Evolutionary conservation across 805 yeast species (phyloP).

Genomic region (Candida boidinii): DNA sequence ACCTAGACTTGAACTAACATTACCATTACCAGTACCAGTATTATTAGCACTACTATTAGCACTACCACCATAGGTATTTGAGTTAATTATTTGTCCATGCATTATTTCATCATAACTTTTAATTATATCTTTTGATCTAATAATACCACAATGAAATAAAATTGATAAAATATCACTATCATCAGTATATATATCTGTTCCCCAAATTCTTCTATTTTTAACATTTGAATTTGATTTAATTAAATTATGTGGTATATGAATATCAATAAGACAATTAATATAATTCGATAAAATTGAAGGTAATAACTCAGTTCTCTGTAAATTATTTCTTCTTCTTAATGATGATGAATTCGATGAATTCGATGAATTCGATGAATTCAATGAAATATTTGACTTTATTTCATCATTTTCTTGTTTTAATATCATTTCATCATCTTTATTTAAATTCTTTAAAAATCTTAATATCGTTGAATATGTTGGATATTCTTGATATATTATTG

Average conservation of each 20-base stretch:
- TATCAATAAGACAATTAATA: slow-evolving; percentile 42
- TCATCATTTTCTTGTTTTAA: slow-evolving; percentile 8
- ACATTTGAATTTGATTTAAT: slow-evolving; percentile 32
- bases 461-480: slow-evolving; percentile 36
- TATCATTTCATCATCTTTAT: slow-evolving; percentile 11
- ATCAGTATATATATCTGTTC: slow-evolving; percentile 87
- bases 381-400: too few species aligned
- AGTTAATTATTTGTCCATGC: slow-evolving; percentile 19
- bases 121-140: slow-evolving; percentile 29
- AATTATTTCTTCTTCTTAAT: slow-evolving; percentile 18
- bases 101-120: slow-evolving; percentile 24
- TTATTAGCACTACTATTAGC: slow-evolving; percentile 6
- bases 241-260: slow-evolving; percentile 44
- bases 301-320: slow-evolving; percentile 21
- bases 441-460: slow-evolving; percentile 12
- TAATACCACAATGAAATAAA: slow-evolving; percentile 66
- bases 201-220: slow-evolving; percentile 65
- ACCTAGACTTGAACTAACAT: slow-evolving; percentile 11
- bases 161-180: slow-evolving; percentile 80
- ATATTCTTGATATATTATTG: slow-evolving; percentile 47
- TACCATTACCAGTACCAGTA: slow-evolving; percentile 10
- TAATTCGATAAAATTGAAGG: slow-evolving; percentile 25
- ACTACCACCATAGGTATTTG: slow-evolving; percentile 8
- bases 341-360: slow-evolving; percentile 7
- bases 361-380: slow-evolving; percentile 1